These are phyloP conservation scores for Monosporascus ibericus DNA, from an alignment of 2,329 filamentous ascomycete genomes.

Conservation along the genomic window DNA sequence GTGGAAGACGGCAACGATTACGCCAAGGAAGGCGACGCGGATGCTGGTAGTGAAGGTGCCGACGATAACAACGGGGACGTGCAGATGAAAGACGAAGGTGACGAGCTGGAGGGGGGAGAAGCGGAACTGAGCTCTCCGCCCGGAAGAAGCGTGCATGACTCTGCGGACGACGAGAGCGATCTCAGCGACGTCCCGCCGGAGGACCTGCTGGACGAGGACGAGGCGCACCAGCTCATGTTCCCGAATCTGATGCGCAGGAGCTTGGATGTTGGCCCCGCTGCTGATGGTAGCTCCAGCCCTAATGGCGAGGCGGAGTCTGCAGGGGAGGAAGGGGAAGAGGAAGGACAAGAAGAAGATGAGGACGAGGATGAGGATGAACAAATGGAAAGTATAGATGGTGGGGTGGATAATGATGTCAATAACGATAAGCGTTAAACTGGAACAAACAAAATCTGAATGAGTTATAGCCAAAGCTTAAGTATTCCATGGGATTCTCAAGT, in stretches of 20 bases:
- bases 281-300: slow-evolving; percentile 13
- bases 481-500: too few species aligned
- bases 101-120: slow-evolving; percentile 17
- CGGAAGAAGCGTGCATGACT: slow-evolving; percentile 54
- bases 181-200: slow-evolving; percentile 55
- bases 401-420: slow-evolving; percentile 9
- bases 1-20: slow-evolving; percentile 22
- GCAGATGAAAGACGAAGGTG: slow-evolving; percentile 3
- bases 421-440: not conserved
- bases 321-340: slow-evolving; percentile 11
- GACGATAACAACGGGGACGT: slow-evolving; percentile 30
- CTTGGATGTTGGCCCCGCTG: slow-evolving; percentile 17
- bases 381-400: slow-evolving; percentile 3
- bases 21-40: slow-evolving; percentile 15
- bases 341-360: slow-evolving; percentile 6
- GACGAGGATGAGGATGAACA: slow-evolving; percentile 2
- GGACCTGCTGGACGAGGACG: slow-evolving; percentile 42
- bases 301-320: slow-evolving; percentile 9
- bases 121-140: slow-evolving; percentile 42
- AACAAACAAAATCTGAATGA: too few species aligned
- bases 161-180: slow-evolving; percentile 64
- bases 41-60: slow-evolving; percentile 14
- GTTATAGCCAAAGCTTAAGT: too few species aligned
- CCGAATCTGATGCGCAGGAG: slow-evolving; percentile 38
- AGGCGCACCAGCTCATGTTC: slow-evolving; percentile 47